Evolutionary conservation across 371 early-diverging fungal genomes (phyloP), one percentile per base, ranked within the genome.

Genomic region (Zopfochytrium polystomum): DNA sequence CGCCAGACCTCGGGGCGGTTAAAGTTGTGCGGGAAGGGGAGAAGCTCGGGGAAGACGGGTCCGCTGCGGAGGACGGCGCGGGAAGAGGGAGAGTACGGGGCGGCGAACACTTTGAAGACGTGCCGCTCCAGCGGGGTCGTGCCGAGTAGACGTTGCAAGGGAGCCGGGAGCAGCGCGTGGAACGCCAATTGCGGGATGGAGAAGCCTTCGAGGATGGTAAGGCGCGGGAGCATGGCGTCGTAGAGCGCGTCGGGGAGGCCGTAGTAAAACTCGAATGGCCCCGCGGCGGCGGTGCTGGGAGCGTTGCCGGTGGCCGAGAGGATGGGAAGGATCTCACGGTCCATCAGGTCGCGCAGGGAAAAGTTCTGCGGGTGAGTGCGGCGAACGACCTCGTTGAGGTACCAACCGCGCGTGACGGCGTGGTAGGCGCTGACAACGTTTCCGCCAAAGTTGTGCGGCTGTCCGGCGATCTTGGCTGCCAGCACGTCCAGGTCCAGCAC

Each of bases 321-420:
- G 1, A 70, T 51, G 30, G 69, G 79, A 60, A 65, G 70, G 59
- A 86, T 71, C 31, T 84, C 83, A 55, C 85, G 76, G 45, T 73
- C 57, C 13, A 75, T 75, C 49, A 86, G 75, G 44, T 80, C 74
- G 29, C 86, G 81, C 25, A 87, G 68, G 13, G 85, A 80, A 4
- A 78, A 71, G 22, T 79, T 65, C 51, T 78, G 53, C 15, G 79
- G 73, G 62, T 83, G 82, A 15, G 78, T 82, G 1, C 89, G 77
- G 0, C 80, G 73, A 22, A 86, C 77, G 58, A 90, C 64, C 60
- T 87, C 87, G 59, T 90, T 88, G 47, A 87, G 58, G 68, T 78
- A 87, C 85, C 83, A 86, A n/a, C 89, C 90, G 49, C 81, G 76
- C 1, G 82, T 81, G 25, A 80, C 52, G 25, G 84, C 85, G 63